These are phyloP conservation scores for Euphorbia pulcherrima DNA, from an alignment of 345 rosid genomes.

Conservation along the genomic window DNA sequence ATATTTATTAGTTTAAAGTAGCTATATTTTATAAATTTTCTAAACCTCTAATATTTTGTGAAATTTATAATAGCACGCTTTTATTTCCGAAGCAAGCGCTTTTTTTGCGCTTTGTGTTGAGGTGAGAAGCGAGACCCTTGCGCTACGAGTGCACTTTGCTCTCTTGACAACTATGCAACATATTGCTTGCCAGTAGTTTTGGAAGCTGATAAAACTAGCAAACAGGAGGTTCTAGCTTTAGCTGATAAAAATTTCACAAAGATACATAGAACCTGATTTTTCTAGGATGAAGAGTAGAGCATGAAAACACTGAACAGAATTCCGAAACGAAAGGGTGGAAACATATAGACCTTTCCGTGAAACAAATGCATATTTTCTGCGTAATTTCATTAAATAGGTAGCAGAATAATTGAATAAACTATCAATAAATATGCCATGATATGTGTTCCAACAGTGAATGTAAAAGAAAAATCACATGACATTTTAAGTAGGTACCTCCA, in stretches of 20 bases:
- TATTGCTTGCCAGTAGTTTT: too few relatives aligned
- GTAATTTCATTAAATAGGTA: constrained; percentile 1
- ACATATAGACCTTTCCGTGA: neutral
- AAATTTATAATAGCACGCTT: too few relatives aligned
- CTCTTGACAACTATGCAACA: too few relatives aligned
- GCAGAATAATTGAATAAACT: constrained; percentile 4
- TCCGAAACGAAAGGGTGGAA: neutral
- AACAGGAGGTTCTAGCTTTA: neutral
- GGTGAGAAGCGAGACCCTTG: too few relatives aligned
- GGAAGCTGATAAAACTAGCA: too few relatives aligned
- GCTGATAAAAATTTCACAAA: neutral
- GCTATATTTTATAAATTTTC: too few relatives aligned
- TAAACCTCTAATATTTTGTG: too few relatives aligned
- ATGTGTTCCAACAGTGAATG: neutral
- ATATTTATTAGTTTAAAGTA: too few relatives aligned
- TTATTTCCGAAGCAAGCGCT: too few relatives aligned
- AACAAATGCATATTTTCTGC: neutral
- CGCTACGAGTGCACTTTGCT: too few relatives aligned
- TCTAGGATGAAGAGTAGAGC: neutral
- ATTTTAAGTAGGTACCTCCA: constrained; percentile 53
- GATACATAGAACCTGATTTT: neutral
- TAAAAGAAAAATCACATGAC: constrained; percentile 1
- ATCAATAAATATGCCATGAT: neutral
- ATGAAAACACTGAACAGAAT: neutral
- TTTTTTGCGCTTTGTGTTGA: too few relatives aligned